Evolutionary conservation across 2,329 filamentous ascomycete species (phyloP), one percentile per base, ranked within the genome.

Genomic region (Stromatinia cepivora): DNA sequence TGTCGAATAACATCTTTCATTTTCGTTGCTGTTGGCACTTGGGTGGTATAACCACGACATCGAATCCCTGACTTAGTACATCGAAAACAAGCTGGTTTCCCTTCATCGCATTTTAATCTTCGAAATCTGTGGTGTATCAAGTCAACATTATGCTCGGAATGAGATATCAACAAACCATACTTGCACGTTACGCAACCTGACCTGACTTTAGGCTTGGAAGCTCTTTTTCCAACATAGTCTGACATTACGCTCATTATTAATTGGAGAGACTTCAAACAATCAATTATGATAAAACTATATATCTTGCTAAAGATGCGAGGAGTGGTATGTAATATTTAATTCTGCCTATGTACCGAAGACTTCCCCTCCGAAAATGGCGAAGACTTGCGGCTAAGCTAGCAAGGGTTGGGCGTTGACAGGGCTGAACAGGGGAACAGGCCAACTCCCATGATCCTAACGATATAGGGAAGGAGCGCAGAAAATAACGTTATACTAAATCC

Each of bases 21-120:
- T 39, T 53, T 58, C 20, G 54, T n/a, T 56, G 61, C 42, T 46
- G 45, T 11, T n/a, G 66, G 20, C 62, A 69, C 22, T 58, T 57
- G n/a, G 62, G 70, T 58, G 20, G 71, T 69, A 62, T 77, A 78
- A 39, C 76, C 76, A 71, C 77, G 75, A 68, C 75, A 77, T 31
- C 71, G 70, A 72, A 74, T 74, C 20, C 75, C 75, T 9, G 74
- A 74, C 56, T 76, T 76, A 13, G 70, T 54, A 56, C 75, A 77
- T 45, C 75, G 72, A 57, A 71, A 59, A 48, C 75, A 77, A 34
- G 71, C 71, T 15, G 75, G 75, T 46, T 71, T 72, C 31, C 73
- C 75, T 62, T 77, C 75, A n/a, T 73, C 75, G 42, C 75, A 77
- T 70, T 77, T 77, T 8, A 78, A 70, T 70, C 75, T 73, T 58